These are phyloP conservation scores for Globisporangium abappressorium DNA, from an alignment of 352 stramenopile genomes.

Conservation along the genomic window DNA sequence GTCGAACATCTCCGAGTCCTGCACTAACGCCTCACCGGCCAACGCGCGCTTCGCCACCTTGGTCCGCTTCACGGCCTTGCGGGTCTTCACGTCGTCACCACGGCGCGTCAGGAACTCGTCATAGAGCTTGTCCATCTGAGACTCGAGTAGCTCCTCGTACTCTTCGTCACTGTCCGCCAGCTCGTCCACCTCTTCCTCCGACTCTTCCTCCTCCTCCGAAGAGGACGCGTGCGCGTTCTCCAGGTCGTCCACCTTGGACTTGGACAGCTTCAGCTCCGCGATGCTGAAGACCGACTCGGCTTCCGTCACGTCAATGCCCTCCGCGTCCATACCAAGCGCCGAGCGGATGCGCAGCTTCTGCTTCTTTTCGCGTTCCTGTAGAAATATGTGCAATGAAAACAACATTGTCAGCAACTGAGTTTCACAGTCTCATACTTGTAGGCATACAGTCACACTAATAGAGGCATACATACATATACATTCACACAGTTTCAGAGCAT, in stretches of 20 bases:
- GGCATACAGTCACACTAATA: slow-evolving; percentile 20
- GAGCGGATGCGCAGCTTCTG: slow-evolving; percentile 79
- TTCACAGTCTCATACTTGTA: not conserved
- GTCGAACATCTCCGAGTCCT: slow-evolving; percentile 83
- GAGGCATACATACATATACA: slow-evolving; percentile 21
- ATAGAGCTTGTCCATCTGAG: slow-evolving; percentile 86
- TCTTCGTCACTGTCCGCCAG: slow-evolving; percentile 67
- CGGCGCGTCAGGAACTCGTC: slow-evolving; percentile 76
- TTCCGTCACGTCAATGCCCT: slow-evolving; percentile 80
- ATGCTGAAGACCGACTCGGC: slow-evolving; percentile 80
- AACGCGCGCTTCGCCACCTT: slow-evolving; percentile 84
- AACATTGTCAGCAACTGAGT: slow-evolving; percentile 11
- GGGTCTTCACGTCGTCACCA: slow-evolving; percentile 77
- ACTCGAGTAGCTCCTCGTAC: slow-evolving; percentile 76
- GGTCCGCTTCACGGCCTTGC: slow-evolving; percentile 81
- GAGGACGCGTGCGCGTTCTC: slow-evolving; percentile 62
- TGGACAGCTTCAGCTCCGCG: slow-evolving; percentile 71
- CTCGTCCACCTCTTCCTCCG: slow-evolving; percentile 36
- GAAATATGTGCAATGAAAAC: not conserved
- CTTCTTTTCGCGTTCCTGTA: slow-evolving; percentile 83
- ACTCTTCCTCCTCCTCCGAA: slow-evolving; percentile 38
- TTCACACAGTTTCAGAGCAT: slow-evolving; percentile 24
- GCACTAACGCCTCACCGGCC: slow-evolving; percentile 70
- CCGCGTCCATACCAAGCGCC: slow-evolving; percentile 79
- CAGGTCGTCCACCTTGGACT: slow-evolving; percentile 72